Evolutionary conservation across 306 rosid genomes (phyloP), one percentile per base, ranked within the genome.

Genomic region (Cercis canadensis): DNA sequence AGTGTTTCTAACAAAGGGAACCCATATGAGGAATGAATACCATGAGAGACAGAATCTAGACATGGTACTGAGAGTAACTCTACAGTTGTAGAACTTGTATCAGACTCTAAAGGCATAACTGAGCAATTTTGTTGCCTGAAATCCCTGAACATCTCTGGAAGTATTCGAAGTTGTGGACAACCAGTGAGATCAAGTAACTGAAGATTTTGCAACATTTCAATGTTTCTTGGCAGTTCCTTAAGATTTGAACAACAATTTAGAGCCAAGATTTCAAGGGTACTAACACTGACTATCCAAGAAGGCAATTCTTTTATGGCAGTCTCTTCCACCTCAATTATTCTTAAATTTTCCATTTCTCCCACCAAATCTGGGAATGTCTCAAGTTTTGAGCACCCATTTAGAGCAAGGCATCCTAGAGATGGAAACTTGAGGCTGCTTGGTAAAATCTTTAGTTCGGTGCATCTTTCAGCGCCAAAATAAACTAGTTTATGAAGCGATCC

Each of bases 221-320:
- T 50, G 59, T 37, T 50, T 50, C 6, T 53, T 36, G 74, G 70
- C 37, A 66, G 57, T 2, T 71, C 45, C 65, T 59, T 66, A 11
- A 78, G 74, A 58, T 72, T 78, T 65, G 43, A 5, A 63, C 82
- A 78, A 58, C 24, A 0, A 14, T 78, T 44, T 14, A 78, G 59
- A 36, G 31, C 19, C 60, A 78, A 72, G 34, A 32, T n/a, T 16
- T 58, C 2, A 57, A 72, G 78, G 54, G 56, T 72, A 41, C 36
- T 72, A 40, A 78, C 66, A 40, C 31, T 31, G 57, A 37, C 29
- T 14, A 78, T 37, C 45, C 29, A 57, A 49, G 74, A 57, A 65
- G 78, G 83, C 47, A 78, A 59, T 72, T 66, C 78, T 73, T 73
- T 44, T 50, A 73, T 73, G 13, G 70, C 75, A 14, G 71, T 73